A percentile compares a stretch with the other conserved stretches of the same genome.
Conservation (phyloP, 2,329 filamentous ascomycete species). For the Neonectria neomacrospora region DNA sequence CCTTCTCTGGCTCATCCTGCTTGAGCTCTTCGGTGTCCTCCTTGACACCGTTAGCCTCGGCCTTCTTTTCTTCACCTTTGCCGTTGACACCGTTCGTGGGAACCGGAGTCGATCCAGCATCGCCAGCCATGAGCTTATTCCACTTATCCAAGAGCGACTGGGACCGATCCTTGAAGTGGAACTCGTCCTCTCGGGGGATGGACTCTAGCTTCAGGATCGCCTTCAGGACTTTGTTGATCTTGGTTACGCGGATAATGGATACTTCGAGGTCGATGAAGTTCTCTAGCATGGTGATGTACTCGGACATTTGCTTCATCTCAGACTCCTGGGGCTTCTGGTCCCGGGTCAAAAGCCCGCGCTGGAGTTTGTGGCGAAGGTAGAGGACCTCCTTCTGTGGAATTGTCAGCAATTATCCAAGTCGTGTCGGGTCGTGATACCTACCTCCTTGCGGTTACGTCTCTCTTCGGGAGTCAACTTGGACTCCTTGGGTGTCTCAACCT, state of each 20-base stretch:
- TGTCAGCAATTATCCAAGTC: constrained; percentile 47
- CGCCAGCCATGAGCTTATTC: constrained; percentile 81
- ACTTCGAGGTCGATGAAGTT: constrained; percentile 82
- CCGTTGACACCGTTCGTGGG: constrained; percentile 63
- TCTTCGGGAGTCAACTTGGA: constrained; percentile 68
- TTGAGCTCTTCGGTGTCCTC: constrained; percentile 53
- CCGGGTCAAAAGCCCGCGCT: constrained; percentile 89
- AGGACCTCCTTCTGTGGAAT: constrained; percentile 76
- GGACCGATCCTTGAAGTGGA: constrained; percentile 87
- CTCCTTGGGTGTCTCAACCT: constrained; percentile 64
- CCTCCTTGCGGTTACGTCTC: constrained; percentile 68
- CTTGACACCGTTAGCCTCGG: constrained; percentile 55
- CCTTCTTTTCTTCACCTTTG: constrained; percentile 54
- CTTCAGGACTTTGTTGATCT: constrained; percentile 99
- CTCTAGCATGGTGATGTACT: constrained; percentile 84
- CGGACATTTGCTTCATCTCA: constrained; percentile 82
- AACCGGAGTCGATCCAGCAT: constrained; percentile 55
- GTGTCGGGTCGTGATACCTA: constrained; percentile 45
- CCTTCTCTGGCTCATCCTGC: constrained; percentile 46
- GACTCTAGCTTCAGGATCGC: constrained; percentile 87
- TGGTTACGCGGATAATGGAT: constrained; percentile 87
- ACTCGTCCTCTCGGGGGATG: constrained; percentile 91
- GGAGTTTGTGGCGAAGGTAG: constrained; percentile 92
- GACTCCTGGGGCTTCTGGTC: constrained; percentile 88
- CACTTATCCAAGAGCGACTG: constrained; percentile 84